Conservation (phyloP, 352 stramenopile genomes). For the Phytophthora europaea region DNA sequence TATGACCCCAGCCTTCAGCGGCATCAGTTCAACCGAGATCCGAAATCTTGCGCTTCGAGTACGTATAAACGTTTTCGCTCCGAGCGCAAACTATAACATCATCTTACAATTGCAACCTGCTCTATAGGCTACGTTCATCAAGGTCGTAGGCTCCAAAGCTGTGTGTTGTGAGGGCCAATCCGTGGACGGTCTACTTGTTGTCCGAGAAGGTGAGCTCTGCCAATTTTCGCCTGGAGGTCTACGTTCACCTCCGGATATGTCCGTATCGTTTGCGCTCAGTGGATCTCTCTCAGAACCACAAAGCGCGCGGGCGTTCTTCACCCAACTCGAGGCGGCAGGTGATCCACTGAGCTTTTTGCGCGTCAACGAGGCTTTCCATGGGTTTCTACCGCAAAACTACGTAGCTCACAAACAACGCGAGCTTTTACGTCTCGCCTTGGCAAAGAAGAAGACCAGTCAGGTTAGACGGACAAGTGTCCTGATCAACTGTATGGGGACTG, state of each 20-base stretch:
- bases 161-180: conserved; percentile 65
- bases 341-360: conserved; percentile 60
- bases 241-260: conserved; percentile 51
- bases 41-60: conserved; percentile 38
- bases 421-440: conserved; percentile 19
- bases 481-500: conserved; percentile 17
- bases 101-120: background rate
- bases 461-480: conserved; percentile 9
- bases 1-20: conserved; percentile 51
- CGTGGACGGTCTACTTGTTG: conserved; percentile 64
- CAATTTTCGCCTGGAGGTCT: conserved; percentile 56
- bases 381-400: conserved; percentile 57
- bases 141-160: conserved; percentile 62
- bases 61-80: conserved; percentile 14
- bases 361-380: conserved; percentile 60
- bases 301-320: conserved; percentile 59
- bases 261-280: conserved; percentile 59
- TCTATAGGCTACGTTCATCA: conserved; percentile 44
- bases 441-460: conserved; percentile 12
- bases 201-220: conserved; percentile 61
- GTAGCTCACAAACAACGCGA: conserved; percentile 34
- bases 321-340: conserved; percentile 57
- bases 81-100: background rate
- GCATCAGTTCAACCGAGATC: conserved; percentile 44
- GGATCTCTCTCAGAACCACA: conserved; percentile 47